A percentile compares a stretch with the other conserved stretches of the same genome.
Evolutionary conservation across 176 grass and related monocot genomes (phyloP).

Genomic region (Ensete glaucum): DNA sequence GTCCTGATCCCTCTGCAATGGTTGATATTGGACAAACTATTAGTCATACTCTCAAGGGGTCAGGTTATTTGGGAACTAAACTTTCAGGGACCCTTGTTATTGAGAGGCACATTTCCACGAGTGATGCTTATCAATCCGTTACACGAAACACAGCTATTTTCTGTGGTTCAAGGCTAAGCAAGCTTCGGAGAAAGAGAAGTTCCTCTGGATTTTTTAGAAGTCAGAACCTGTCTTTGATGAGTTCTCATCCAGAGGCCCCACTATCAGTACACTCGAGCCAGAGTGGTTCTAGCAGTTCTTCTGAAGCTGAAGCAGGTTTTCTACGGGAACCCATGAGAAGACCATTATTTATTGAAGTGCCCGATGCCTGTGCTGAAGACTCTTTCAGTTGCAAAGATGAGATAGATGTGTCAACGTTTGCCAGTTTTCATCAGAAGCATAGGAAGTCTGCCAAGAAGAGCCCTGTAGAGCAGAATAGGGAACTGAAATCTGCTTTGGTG

Average conservation of each 20-base stretch:
- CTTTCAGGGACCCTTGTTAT: not conserved
- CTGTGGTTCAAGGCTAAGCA: slow-evolving; percentile 37
- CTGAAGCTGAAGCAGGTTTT: not conserved
- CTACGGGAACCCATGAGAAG: not conserved
- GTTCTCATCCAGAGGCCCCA: slow-evolving; percentile 20
- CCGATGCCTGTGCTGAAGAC: slow-evolving; percentile 18
- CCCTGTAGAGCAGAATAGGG: slow-evolving; percentile 44
- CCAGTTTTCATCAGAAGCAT: slow-evolving; percentile 37
- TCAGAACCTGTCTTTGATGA: slow-evolving; percentile 12
- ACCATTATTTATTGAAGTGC: slow-evolving; percentile 12
- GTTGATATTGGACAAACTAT: slow-evolving; percentile 12
- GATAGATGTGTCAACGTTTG: slow-evolving; percentile 62
- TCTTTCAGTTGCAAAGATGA: slow-evolving; percentile 63
- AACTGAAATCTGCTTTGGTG: slow-evolving; percentile 31
- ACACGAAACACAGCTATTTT: slow-evolving; percentile 26
- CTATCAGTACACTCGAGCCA: slow-evolving; percentile 3
- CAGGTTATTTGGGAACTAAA: slow-evolving; percentile 16
- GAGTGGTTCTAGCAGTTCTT: not conserved
- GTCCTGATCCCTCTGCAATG: not conserved
- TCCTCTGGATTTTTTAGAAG: slow-evolving; percentile 31
- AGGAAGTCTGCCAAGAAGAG: slow-evolving; percentile 56
- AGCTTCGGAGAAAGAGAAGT: slow-evolving; percentile 68
- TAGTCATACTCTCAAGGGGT: slow-evolving; percentile 11
- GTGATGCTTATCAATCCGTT: slow-evolving; percentile 20
- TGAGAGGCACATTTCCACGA: not conserved